Evolutionary conservation across 192 early-diverging fungal species (phyloP).

Genomic region (Gryganskiella cystojenkinii): DNA sequence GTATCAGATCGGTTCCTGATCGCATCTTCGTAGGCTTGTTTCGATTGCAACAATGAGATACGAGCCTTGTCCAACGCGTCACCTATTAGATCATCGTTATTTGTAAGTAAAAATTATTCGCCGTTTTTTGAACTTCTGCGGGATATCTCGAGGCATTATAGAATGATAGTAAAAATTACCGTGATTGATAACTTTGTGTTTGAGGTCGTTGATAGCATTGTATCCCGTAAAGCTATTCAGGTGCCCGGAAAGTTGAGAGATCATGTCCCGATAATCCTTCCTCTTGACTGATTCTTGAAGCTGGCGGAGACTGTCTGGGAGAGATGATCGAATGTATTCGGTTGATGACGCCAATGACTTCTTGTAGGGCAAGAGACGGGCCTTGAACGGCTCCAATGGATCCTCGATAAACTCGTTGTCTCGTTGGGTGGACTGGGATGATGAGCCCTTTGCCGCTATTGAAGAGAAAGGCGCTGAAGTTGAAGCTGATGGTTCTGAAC

Average conservation of each 20-base stretch:
- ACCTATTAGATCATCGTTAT: constrained; percentile 5
- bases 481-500: not conserved
- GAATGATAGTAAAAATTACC: constrained; percentile 37
- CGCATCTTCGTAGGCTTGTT: constrained; percentile 65
- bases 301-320: constrained; percentile 28
- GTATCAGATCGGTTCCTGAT: constrained; percentile 65
- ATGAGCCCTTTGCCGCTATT: not conserved
- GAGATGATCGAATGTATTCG: constrained; percentile 30
- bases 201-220: constrained; percentile 71
- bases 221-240: constrained; percentile 82
- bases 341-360: constrained; percentile 28
- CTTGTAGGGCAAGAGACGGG: constrained; percentile 34
- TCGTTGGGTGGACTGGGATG: not conserved
- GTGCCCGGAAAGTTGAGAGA: constrained; percentile 48
- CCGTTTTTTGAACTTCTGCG: not conserved
- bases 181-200: constrained; percentile 68
- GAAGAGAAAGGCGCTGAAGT: not conserved
- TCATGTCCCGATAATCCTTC: constrained; percentile 37
- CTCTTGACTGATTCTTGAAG: constrained; percentile 46
- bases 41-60: constrained; percentile 50
- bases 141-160: not conserved
- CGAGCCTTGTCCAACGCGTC: constrained; percentile 33
- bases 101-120: not conserved
- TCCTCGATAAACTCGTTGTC: constrained; percentile 1
- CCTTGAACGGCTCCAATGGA: constrained; percentile 21